phyloP scores from a whole-genome alignment of 176 grass and related monocot genomes.

The Pharus latifolius region DNA sequence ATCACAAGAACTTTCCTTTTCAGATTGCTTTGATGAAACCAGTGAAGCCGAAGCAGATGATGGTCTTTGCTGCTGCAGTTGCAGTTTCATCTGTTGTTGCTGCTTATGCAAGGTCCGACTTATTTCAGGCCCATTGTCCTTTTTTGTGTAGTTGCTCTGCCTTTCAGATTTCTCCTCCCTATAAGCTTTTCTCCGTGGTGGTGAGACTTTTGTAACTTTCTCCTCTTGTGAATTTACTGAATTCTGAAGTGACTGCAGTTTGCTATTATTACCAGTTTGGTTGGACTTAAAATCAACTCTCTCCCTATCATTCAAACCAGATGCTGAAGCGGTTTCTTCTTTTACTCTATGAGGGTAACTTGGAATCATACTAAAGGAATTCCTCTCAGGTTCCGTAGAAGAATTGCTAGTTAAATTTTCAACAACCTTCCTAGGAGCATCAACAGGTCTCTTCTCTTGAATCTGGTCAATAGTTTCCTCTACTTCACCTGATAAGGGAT shows the following conservation, averaged over 20 bases:
- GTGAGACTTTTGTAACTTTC: constrained; percentile 58
- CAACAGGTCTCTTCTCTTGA: constrained; percentile 44
- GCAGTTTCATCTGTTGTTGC: constrained; percentile 3
- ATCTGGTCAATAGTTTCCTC: constrained; percentile 21
- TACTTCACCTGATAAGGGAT: constrained; percentile 24
- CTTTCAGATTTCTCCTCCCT: constrained; percentile 61
- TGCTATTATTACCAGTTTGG: constrained; percentile 26
- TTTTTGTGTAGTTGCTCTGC: constrained; percentile 30
- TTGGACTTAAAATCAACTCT: constrained; percentile 27
- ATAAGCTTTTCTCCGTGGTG: constrained; percentile 49
- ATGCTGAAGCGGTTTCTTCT: constrained; percentile 29
- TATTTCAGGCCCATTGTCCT: constrained; percentile 14
- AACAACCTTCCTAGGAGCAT: constrained; percentile 34
- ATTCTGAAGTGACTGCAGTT: constrained; percentile 40
- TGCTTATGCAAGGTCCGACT: constrained; percentile 16
- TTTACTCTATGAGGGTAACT: constrained; percentile 26
- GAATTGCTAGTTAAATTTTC: constrained; percentile 19
- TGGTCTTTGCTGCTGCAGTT: constrained; percentile 11
- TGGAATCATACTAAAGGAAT: constrained; percentile 20
- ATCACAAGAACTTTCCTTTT: constrained; percentile 22
- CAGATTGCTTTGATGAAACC: neutral
- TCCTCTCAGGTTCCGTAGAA: constrained; percentile 8
- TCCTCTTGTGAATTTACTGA: constrained; percentile 40
- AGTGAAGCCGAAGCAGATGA: neutral
- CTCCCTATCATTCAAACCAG: constrained; percentile 43